A percentile compares a stretch with the other conserved stretches of the same genome.
Evolutionary conservation across 495 filamentous ascomycete genomes (phyloP).

Genomic region (Aspergillus ellipticus): DNA sequence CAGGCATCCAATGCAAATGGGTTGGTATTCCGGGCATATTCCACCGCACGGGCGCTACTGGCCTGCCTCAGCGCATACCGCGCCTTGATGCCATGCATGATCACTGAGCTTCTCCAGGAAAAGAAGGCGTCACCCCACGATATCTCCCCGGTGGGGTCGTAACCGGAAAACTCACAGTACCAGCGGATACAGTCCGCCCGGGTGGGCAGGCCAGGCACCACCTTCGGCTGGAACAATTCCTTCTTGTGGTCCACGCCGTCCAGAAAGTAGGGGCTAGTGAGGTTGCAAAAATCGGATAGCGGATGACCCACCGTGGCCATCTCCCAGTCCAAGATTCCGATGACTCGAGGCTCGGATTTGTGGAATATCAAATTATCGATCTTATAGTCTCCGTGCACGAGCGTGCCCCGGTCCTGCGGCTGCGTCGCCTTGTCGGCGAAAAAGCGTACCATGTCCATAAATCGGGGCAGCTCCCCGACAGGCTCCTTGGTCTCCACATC

Average conservation of each 20-base stretch:
- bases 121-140: slow-evolving; percentile 68
- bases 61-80: slow-evolving; percentile 81
- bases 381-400: slow-evolving; percentile 97
- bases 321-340: slow-evolving; percentile 96
- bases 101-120: slow-evolving; percentile 61
- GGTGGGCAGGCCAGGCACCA: slow-evolving; percentile 69
- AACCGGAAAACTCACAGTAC: slow-evolving; percentile 72
- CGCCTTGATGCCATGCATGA: slow-evolving; percentile 93
- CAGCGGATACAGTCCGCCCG: slow-evolving; percentile 66
- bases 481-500: slow-evolving; percentile 72
- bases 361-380: slow-evolving; percentile 97
- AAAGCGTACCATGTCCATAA: slow-evolving; percentile 73
- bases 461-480: slow-evolving; percentile 80
- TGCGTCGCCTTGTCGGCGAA: slow-evolving; percentile 63
- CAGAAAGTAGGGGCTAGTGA: slow-evolving; percentile 65
- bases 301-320: slow-evolving; percentile 97
- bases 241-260: slow-evolving; percentile 36
- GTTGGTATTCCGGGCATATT: slow-evolving; percentile 62
- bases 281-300: slow-evolving; percentile 78
- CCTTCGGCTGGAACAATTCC: slow-evolving; percentile 56
- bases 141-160: slow-evolving; percentile 55
- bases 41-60: slow-evolving; percentile 74
- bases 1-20: slow-evolving; percentile 71
- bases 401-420: slow-evolving; percentile 69
- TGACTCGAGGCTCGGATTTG: slow-evolving; percentile 79